Percentiles rank a stretch among this genome's conserved stretches.
Evolutionary conservation across 768 basidiomycete genomes (phyloP).

Genomic region (Podaxis carcinomalis): DNA sequence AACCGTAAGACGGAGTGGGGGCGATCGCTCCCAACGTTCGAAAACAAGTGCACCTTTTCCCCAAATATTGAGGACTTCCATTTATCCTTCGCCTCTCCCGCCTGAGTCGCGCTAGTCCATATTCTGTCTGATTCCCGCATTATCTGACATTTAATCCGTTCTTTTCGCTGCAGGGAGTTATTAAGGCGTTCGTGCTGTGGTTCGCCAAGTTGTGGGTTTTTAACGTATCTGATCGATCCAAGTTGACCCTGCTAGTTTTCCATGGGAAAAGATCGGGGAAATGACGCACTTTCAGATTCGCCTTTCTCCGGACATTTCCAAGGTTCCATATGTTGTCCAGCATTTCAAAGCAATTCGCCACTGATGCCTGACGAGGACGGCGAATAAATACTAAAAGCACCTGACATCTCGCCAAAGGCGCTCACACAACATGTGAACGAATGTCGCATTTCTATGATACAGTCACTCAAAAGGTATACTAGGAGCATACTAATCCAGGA

Average conservation of each 20-base stretch:
- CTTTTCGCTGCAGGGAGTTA: conserved; percentile 4
- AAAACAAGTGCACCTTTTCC: not conserved
- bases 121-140: not conserved
- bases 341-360: not conserved
- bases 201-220: not conserved
- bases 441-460: not conserved
- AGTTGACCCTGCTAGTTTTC: not conserved
- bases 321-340: not conserved
- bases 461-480: not conserved
- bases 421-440: not conserved
- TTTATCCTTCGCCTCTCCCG: not conserved
- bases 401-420: not conserved
- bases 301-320: not conserved
- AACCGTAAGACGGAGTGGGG: not conserved
- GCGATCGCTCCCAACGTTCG: not conserved
- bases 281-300: not conserved
- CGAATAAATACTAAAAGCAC: not conserved
- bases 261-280: conserved; percentile 5
- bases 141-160: conserved; percentile 4
- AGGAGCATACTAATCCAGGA: not conserved
- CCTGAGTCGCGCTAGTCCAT: not conserved
- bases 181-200: not conserved
- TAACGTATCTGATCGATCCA: not conserved
- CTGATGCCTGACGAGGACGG: too few species aligned
- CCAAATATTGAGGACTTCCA: not conserved